Base-by-base conservation (phyloP, 306 rosid species). In the Purshia tridentata region DNA sequence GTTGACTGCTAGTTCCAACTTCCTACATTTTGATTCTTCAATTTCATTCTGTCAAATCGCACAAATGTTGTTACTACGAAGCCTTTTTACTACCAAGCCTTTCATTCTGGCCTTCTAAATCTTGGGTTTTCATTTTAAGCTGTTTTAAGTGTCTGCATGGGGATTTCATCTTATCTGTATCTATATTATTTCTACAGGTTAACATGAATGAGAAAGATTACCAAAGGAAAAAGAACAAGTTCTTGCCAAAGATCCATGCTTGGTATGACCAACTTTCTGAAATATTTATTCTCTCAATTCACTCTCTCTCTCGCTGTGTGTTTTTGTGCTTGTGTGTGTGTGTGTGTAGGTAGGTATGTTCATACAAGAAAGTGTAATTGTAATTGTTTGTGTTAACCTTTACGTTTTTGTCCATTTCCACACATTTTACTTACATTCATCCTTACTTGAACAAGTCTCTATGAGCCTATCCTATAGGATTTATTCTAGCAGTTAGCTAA, bases 191-290 rank as follows among this genome's bases (percentile, higher is more conserved):
- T 84, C 42, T 65, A 15, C 92, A 95, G 99, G 95, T 95, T 72
- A 95, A 95, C 80, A 91, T 95, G 99, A 95, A 88, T 29, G 99
- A 95, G 91, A 95, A 72, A 81, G 99, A 95, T 83, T 95, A 91
- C 79, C 96, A 89, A 82, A 90, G 99, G 78, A 95, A 91, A 80
- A 95, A 95, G 89, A 95, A 95, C 69, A 95, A 95, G 81, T 95
- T 95, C 81, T 85, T 95, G 76, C 96, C 99, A 16, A 95, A 95
- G 84, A 95, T 95, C 75, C 99, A 95, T 86, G 93, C 98, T 9
- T 95, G 99, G 99, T 95, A 86, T 73, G 62, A 67, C 67, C 72
- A 16, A 12, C 20, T 50, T 56, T 41, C 13, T 46, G 16, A 50
- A 8, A 18, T 74, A 23, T 44, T 73, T 50, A 58, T 63, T 60